Percentiles rank a stretch among this genome's conserved stretches.
Evolutionary conservation across 306 rosid species (phyloP).

Genomic region (Trifolium fragiferum): DNA sequence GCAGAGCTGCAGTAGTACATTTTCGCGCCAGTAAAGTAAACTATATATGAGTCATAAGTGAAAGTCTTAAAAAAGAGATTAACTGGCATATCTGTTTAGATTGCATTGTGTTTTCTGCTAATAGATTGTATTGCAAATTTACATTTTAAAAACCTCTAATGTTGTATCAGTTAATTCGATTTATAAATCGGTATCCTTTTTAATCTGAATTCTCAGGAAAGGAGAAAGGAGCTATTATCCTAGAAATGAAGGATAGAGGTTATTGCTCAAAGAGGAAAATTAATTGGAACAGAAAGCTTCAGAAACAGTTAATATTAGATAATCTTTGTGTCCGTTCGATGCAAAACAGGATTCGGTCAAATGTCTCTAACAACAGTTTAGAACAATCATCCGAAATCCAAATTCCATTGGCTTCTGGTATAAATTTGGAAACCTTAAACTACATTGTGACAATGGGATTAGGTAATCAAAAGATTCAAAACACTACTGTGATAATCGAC

Average conservation of each 20-base stretch:
- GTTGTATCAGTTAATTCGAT: slow-evolving; percentile 1
- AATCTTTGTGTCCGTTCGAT: slow-evolving; percentile 57
- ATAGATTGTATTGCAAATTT: slow-evolving; percentile 6
- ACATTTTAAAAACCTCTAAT: background rate
- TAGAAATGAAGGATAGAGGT: slow-evolving; percentile 76
- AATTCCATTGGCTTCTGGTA: slow-evolving; percentile 73
- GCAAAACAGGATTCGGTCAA: slow-evolving; percentile 48
- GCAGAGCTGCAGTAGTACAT: background rate
- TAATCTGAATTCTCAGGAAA: slow-evolving; percentile 52
- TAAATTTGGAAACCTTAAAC: slow-evolving; percentile 65
- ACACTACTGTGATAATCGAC: slow-evolving; percentile 78
- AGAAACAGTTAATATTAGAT: slow-evolving; percentile 55
- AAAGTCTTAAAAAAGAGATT: slow-evolving; percentile 4
- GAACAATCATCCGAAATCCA: slow-evolving; percentile 55
- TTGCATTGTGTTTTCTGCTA: slow-evolving; percentile 26
- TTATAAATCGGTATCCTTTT: slow-evolving; percentile 21
- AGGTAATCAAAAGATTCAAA: slow-evolving; percentile 58
- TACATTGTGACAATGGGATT: slow-evolving; percentile 75
- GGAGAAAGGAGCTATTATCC: slow-evolving; percentile 61
- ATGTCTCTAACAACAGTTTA: slow-evolving; percentile 20
- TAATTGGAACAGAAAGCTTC: slow-evolving; percentile 49
- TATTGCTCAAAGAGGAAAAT: slow-evolving; percentile 58
- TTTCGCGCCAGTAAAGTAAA: background rate
- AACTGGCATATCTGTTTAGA: background rate
- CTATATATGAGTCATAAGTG: background rate